phyloP scores from a whole-genome alignment of 2,329 filamentous ascomycete genomes.

The Samsoniella hepiali region DNA sequence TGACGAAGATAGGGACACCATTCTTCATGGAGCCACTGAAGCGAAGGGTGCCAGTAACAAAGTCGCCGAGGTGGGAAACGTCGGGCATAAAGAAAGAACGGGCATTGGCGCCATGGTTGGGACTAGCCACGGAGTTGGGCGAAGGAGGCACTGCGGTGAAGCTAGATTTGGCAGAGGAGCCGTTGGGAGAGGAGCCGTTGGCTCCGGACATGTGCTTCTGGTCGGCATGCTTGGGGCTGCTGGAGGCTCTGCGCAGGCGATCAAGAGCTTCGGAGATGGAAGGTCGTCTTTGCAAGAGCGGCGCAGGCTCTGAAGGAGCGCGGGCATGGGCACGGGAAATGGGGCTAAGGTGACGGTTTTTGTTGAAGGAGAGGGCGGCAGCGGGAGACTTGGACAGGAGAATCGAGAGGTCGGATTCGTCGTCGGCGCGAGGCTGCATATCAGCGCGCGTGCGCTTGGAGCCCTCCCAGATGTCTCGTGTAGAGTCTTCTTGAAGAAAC shows the following conservation, averaged over 20 bases:
- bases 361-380: conserved; percentile 27
- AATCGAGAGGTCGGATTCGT: conserved; percentile 49
- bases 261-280: conserved; percentile 36
- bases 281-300: conserved; percentile 26
- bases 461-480: conserved; percentile 39
- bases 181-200: conserved; percentile 33
- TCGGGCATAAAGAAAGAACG: conserved; percentile 55
- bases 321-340: conserved; percentile 36
- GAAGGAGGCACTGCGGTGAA: conserved; percentile 41
- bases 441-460: conserved; percentile 44
- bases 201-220: conserved; percentile 26
- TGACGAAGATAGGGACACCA: conserved; percentile 55
- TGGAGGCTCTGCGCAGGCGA: conserved; percentile 35
- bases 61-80: conserved; percentile 54
- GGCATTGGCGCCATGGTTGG: conserved; percentile 40
- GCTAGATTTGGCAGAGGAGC: conserved; percentile 41
- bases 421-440: conserved; percentile 54
- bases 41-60: conserved; percentile 52
- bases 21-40: conserved; percentile 50
- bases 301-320: conserved; percentile 29
- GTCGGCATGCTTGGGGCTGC: conserved; percentile 28
- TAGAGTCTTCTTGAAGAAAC: conserved; percentile 39
- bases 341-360: conserved; percentile 37
- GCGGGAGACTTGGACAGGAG: conserved; percentile 41
- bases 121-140: conserved; percentile 33